Evolutionary conservation across 768 basidiomycete species (phyloP).

Genomic region (Suillus spraguei): DNA sequence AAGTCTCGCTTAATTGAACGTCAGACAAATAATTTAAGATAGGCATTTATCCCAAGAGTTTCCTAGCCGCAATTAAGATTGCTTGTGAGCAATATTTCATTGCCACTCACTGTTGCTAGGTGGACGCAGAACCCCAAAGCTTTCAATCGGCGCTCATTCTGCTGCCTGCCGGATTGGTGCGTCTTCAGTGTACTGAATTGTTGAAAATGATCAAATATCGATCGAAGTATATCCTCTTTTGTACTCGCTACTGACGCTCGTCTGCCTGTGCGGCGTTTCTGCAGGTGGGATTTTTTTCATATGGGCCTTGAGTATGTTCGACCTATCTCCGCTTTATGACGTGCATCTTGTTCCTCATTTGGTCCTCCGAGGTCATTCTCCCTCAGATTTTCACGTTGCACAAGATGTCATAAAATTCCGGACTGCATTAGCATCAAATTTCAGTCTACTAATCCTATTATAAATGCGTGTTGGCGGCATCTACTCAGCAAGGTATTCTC

Average conservation of each 20-base stretch:
- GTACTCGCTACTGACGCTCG: background rate
- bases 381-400: background rate
- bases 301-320: background rate
- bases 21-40: background rate
- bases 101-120: background rate
- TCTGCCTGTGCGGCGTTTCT: background rate
- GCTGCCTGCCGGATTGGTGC: background rate
- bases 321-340: background rate
- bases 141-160: background rate
- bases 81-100: background rate
- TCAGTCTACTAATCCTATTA: background rate
- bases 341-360: background rate
- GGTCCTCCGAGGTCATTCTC: background rate
- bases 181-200: background rate
- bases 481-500: background rate
- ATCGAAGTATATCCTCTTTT: background rate
- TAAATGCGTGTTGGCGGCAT: background rate
- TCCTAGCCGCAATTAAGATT: background rate
- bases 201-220: background rate
- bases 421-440: background rate
- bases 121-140: too few species aligned
- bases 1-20: background rate
- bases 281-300: background rate
- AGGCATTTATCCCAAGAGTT: background rate
- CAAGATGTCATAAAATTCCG: background rate